Evolutionary conservation across 129 eudicot species (phyloP), one percentile per base, ranked within the genome.

Genomic region (Heracleum sosnowskyi): DNA sequence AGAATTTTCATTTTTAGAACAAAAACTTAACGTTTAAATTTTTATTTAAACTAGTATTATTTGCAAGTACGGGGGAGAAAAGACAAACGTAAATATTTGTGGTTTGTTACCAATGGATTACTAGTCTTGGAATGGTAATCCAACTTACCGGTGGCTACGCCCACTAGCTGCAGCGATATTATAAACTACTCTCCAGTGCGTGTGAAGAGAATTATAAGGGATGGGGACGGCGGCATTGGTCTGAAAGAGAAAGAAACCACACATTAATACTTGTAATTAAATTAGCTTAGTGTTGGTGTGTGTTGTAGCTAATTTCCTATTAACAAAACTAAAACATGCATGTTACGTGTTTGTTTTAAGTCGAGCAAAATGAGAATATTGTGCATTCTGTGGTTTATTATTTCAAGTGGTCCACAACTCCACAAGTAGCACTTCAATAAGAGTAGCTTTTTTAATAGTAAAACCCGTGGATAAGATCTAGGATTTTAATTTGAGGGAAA

Each of bases 321-420:
- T 63, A 63, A 63, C 69, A 63, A 63, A 63, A 63, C 35, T 63
- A 63, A 63, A 63, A 63, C 69, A 63, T 63, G 69, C 69, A 63
- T 63, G 69, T 11, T 11, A 63, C 28, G 69, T 63, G 69, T 63
- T 63, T 28, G 35, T 63, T 63, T 49, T 22, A 53, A 22, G 11
- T 53, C 3, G 63, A 53, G 11, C 26, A 53, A 53, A 53, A 53
- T 53, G 35, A 29, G 36, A 28, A 26, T 11, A 63, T 12, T 13
- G 35, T 28, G 69, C 69, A 57, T 28, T 63, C 28, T 63, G 10
- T 53, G n/a, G n/a, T n/a, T 22, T 16, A 7, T 28, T 28, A 1
- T 12, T 28, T 63, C 69, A 12, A 29, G 69, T 63, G 69, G 69
- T 10, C 36, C 18, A 63, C 36, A 63, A 28, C 22, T 47, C 5